Evolutionary conservation across 768 basidiomycete species (phyloP), one percentile per base, ranked within the genome.

Genomic region (Pleurotus djamor): DNA sequence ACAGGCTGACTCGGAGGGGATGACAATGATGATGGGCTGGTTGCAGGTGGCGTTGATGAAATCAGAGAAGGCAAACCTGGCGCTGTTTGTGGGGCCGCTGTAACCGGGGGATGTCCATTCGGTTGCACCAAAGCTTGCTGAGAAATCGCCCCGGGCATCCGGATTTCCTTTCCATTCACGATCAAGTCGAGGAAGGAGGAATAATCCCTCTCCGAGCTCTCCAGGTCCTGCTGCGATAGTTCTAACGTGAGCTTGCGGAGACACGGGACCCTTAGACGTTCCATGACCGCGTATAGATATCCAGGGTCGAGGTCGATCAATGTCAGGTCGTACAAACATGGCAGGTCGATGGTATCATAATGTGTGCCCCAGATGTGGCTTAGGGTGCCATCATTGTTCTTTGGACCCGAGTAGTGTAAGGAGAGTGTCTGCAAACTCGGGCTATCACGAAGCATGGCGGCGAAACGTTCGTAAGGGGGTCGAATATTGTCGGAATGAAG

Each of bases 401-500:
- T 70, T 2, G 86, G 85, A 34, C 86, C 86, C 21, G 85, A 85
- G 66, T 86, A 87, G 67, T 84, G 82, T 33, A 88, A 69, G 38
- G 75, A 76, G 28, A 86, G 74, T 4, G 73, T 78, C 51, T 73
- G 70, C 52, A 85, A 73, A 32, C 72, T 66, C 5, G 83, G 81
- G 61, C 82, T 82, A 16, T 67, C 66, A 32, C 74, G 74, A n/a
- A 87, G 74, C 72, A 86, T 83, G 41, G 66, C 71, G 61, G 78
- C 78, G 84, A 85, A 88, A 45, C 74, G 75, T 58, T 71, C 67
- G 68, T 81, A 86, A 2, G 81, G 74, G 4, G 83, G 83, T 21
- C 86, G 82, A 38, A 85, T 83, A 58, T 74, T 82, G 62, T 85
- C 81, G 1, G 80, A 74, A 66, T 88, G 85, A 12, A 88, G 76